These are phyloP conservation scores for Arachnopeziza araneosa DNA, from an alignment of 2,329 filamentous ascomycete genomes.

Conservation along the genomic window DNA sequence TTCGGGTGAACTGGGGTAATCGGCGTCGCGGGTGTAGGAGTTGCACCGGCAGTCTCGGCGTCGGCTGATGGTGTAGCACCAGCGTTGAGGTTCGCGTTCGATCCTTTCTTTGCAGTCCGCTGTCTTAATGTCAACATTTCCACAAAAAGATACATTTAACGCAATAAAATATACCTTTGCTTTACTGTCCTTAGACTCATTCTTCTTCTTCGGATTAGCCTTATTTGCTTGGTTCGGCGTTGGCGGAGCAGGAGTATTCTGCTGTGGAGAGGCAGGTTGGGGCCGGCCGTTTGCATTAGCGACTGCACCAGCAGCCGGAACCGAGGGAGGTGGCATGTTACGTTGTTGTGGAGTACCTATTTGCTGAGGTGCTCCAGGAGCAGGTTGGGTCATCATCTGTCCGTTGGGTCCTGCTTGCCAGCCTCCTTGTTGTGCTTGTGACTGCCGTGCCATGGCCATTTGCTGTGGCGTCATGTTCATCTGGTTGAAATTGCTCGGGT, in stretches of 20 bases:
- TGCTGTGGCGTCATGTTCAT: slow-evolving; percentile 46
- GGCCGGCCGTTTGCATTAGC: slow-evolving; percentile 50
- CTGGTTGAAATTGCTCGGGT: slow-evolving; percentile 52
- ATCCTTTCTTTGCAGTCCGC: slow-evolving; percentile 52
- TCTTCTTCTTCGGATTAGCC: slow-evolving; percentile 74
- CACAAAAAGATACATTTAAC: slow-evolving; percentile 30
- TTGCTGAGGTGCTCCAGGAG: slow-evolving; percentile 34
- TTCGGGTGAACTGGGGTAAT: slow-evolving; percentile 53
- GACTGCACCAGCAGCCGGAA: slow-evolving; percentile 43
- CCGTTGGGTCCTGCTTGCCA: slow-evolving; percentile 33
- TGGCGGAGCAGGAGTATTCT: slow-evolving; percentile 59
- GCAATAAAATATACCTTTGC: slow-evolving; percentile 52
- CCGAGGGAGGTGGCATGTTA: slow-evolving; percentile 62
- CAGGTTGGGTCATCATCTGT: slow-evolving; percentile 42
- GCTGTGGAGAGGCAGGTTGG: slow-evolving; percentile 57
- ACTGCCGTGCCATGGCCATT: slow-evolving; percentile 44
- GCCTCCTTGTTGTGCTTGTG: slow-evolving; percentile 24
- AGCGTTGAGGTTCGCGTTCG: slow-evolving; percentile 47
- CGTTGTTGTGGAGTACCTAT: slow-evolving; percentile 66
- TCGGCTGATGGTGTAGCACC: slow-evolving; percentile 55
- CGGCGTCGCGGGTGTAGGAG: slow-evolving; percentile 56
- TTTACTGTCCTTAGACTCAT: slow-evolving; percentile 75
- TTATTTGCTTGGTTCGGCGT: slow-evolving; percentile 72
- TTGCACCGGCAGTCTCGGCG: slow-evolving; percentile 52
- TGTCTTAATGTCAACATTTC: slow-evolving; percentile 32